These are phyloP conservation scores for Kalaharituber pfeilii DNA, from an alignment of 2,329 filamentous ascomycete genomes.

Conservation along the genomic window DNA sequence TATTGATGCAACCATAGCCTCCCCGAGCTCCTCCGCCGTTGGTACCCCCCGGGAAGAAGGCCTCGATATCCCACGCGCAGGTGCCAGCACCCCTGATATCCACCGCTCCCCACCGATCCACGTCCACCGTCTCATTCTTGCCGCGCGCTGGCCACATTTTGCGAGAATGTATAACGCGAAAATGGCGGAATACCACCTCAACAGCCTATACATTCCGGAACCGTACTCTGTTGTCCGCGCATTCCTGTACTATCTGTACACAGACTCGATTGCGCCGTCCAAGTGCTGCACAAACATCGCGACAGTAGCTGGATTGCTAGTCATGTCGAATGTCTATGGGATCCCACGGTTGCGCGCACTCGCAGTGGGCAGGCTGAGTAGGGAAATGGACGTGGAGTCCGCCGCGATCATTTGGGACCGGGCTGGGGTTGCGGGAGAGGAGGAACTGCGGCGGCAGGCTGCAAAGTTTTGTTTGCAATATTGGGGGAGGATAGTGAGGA, in stretches of 20 bases:
- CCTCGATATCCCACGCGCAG: conserved; percentile 19
- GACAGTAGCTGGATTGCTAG: conserved; percentile 81
- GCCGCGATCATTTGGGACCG: conserved; percentile 95
- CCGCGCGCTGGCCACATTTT: conserved; percentile 94
- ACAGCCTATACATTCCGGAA: conserved; percentile 94
- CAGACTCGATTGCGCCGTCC: conserved; percentile 61
- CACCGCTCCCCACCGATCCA: conserved; percentile 66
- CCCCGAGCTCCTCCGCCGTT: conserved; percentile 7
- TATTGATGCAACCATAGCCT: conserved; percentile 34
- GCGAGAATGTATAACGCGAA: conserved; percentile 76
- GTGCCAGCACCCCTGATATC: conserved; percentile 15
- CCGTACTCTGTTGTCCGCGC: conserved; percentile 86
- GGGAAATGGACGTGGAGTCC: conserved; percentile 85
- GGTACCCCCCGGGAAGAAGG: conserved; percentile 20
- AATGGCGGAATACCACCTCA: conserved; percentile 94
- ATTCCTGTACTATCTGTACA: conserved; percentile 93
- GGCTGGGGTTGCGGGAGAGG: conserved; percentile 73
- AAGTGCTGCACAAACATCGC: conserved; percentile 47
- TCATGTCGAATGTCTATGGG: conserved; percentile 97
- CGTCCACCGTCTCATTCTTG: conserved; percentile 85
- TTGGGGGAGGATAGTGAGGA: conserved; percentile 88
- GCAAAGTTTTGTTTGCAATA: conserved; percentile 79
- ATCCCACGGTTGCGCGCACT: conserved; percentile 82
- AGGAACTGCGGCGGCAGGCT: conserved; percentile 80
- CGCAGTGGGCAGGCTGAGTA: conserved; percentile 75